Base-by-base conservation (phyloP, 306 rosid genomes). In the Cucumis hystrix region DNA sequence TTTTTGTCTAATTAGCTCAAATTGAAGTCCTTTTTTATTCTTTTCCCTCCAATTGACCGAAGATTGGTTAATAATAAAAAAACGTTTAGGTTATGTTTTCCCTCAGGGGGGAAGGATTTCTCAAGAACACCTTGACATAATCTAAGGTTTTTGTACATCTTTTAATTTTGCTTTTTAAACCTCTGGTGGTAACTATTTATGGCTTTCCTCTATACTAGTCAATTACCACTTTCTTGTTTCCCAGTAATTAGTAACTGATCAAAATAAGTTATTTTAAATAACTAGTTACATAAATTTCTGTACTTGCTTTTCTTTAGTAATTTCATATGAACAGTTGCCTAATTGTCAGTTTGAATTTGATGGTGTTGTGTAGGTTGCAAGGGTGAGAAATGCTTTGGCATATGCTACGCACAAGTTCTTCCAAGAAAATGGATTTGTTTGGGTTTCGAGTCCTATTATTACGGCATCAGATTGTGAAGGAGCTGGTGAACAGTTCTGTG, bases 391-490 rank as follows among this genome's bases (percentile, higher is more conserved):
- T 75, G 88, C 90, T 68, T 80, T 95, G 89, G 95, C 96, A 39
- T 88, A 86, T 82, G 97, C 97, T 56, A 92, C 98, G 0, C 98
- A 95, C 88, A 89, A 88, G 74, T 95, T 90, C 86, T 95, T 92
- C 88, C 96, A 95, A 88, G 98, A 92, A 84, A 87, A 95, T 83
- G 98, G 98, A 61, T 90, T 92, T 57, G 83, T 92, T 49, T 95
- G 97, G 98, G 78, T 95, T 51, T 86, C 97, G 25, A 90, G 93
- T 87, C 98, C 98, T 79, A 92, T 95, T 65, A 89, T 95, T 78
- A 95, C 98, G 52, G 93, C 97, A 67, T 95, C 98, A 77, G 98
- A 95, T 83, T 95, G 98, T 77, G 98, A 95, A 86, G 98, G 98
- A 82, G 98, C 96, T 49, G 98, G 98, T 71, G 97, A 95, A 89